Percentiles rank a stretch among this genome's conserved stretches.
phyloP scores from a whole-genome alignment of 2,329 filamentous ascomycete species.

The Aspergillus sp. region DNA sequence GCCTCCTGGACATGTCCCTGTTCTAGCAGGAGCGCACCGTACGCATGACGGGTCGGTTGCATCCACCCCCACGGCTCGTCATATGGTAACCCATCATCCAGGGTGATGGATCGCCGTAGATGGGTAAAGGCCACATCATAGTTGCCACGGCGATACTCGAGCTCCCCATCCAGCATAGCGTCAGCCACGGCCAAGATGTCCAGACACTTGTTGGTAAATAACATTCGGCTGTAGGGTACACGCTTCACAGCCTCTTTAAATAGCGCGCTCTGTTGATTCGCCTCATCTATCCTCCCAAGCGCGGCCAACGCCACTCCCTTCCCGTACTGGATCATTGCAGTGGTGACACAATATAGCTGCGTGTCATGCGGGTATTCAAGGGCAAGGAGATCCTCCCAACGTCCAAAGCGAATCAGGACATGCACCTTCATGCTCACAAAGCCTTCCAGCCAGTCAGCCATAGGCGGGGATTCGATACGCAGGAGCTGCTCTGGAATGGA shows the following conservation, averaged over 20 bases:
- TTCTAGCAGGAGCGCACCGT: constrained; percentile 69
- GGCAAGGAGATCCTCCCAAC: constrained; percentile 66
- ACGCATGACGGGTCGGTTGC: constrained; percentile 71
- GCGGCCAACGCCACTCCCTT: constrained; percentile 68
- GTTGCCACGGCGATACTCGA: constrained; percentile 67
- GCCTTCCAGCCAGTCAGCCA: constrained; percentile 77
- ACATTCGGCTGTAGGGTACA: constrained; percentile 62
- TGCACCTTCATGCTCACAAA: constrained; percentile 70
- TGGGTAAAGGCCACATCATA: constrained; percentile 61
- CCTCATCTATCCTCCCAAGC: constrained; percentile 56
- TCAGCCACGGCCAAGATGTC: constrained; percentile 65
- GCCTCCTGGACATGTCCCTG: constrained; percentile 63
- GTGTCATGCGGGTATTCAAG: constrained; percentile 60
- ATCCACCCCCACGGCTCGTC: constrained; percentile 81
- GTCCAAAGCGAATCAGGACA: constrained; percentile 71
- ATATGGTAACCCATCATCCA: constrained; percentile 67
- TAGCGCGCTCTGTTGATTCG: constrained; percentile 51
- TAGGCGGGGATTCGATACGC: constrained; percentile 65
- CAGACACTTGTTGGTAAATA: constrained; percentile 68
- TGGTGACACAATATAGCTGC: constrained; percentile 68
- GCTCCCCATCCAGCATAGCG: constrained; percentile 71
- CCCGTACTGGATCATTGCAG: constrained; percentile 68
- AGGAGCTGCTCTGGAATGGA: constrained; percentile 66
- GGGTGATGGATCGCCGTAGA: constrained; percentile 58
- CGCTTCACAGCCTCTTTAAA: constrained; percentile 56